Evolutionary conservation across 805 yeast species (phyloP), one percentile per base, ranked within the genome.

Genomic region (Suhomyces faveliae): DNA sequence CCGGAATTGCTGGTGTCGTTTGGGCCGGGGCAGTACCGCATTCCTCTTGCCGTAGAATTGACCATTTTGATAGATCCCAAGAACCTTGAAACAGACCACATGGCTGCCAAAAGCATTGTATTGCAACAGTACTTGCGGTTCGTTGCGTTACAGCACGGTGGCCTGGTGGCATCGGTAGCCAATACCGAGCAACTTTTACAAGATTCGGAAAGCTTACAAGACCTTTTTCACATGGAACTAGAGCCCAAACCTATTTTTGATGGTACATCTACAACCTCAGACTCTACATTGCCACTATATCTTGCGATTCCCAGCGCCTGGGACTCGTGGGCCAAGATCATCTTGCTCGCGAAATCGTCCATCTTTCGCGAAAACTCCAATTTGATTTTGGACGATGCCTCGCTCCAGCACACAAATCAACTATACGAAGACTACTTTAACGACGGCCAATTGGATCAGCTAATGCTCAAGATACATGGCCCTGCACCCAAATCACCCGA

Each of bases 251-350:
- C 61, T 2, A 55, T 59, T 15, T 51, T 55, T 12, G 54, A 54
- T 10, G 37, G 37, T 4, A 33, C 37, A 4, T 7, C 37, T 33
- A 42, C 46, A 6, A 40, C 52, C 1, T 15, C 24, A 13, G 27
- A 25, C 5, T 7, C 37, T 4, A 3, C 4, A 13, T 15, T 19
- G n/a, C 29, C 38, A 11, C 45, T 47, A 40, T 8, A 35, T 42
- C 35, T 51, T 39, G 23, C 40, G 39, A 68, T 83, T 2, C 84
- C 85, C 0, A 47, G 50, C 5, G 81, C 78, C 0, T 67, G 75
- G 66, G 89, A 84, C 51, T 63, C 83, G 3, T 68, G 76, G 70
- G 70, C 70, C 17, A 76, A 80, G 53, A 81, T 84, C 22, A 56
- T 64, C 29, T 55, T 74, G 37, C 57, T 63, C 19, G 58, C 68